Evolutionary conservation across 371 early-diverging fungal species (phyloP), one percentile per base, ranked within the genome.

Genomic region (Mucor piriformis): DNA sequence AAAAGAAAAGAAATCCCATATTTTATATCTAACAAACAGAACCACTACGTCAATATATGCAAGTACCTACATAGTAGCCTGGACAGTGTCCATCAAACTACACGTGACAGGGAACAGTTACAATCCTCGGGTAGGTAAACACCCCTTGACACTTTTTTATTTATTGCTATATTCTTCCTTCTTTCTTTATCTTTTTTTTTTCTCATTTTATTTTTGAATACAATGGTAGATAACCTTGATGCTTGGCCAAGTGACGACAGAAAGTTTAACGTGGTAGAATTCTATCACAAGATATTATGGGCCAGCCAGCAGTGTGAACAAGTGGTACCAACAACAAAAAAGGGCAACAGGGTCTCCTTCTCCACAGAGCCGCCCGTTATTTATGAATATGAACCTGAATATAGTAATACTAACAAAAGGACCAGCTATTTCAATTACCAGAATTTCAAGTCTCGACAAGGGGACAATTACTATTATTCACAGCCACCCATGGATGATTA

Each of bases 331-430:
- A 38, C n/a, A n/a, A 32, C 6, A 12, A 35, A 37, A 34, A 57
- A n/a, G n/a, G 42, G 42, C 18, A 43, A 47, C 20, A 52, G 47
- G 51, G 64, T 63, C 7, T 38, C 51, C 6, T 63, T 63, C 40
- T 63, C 64, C 12, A 16, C 16, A 21, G 40, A 57, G 2, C 64
- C 64, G 21, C 64, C 64, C 29, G 38, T 35, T 3, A 20, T 63
- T 23, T 32, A 57, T 33, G 64, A 63, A 52, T 63, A 63, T 20
- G 64, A 63, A 47, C 46, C 64, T 7, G 64, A 63, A 37, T 42
- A 50, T 25, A 50, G 16, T 38, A 37, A 38, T 15, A 37, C 13
- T 16, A 40, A 38, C 54, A 29, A 7, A n/a, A n/a, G n/a, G 20
- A 35, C 21, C 40, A 40, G 20, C n/a, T 29, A 8, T 3, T 20